phyloP scores from a whole-genome alignment of 495 filamentous ascomycete genomes.

The Penicillium coprophilum region DNA sequence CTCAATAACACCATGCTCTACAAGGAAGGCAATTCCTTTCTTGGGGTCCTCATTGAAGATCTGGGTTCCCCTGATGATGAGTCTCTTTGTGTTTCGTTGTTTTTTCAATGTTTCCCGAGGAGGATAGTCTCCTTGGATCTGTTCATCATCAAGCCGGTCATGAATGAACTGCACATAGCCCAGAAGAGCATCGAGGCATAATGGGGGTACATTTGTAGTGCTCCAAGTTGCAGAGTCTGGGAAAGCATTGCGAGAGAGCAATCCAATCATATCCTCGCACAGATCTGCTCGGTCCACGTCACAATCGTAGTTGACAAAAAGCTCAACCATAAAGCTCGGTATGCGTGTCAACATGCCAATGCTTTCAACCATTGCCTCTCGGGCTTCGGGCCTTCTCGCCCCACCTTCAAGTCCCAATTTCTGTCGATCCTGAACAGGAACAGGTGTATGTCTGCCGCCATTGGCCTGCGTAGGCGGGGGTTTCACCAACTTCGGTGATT shows the following conservation, averaged over 20 bases:
- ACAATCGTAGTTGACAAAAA: slow-evolving; percentile 98
- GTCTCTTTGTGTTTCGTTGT: slow-evolving; percentile 75
- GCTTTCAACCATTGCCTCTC: slow-evolving; percentile 98
- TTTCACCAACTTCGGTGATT: slow-evolving; percentile 82
- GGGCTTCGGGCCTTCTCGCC: slow-evolving; percentile 83
- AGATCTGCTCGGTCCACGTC: slow-evolving; percentile 89
- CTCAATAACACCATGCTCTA: slow-evolving; percentile 78
- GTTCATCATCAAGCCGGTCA: slow-evolving; percentile 75
- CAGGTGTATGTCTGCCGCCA: slow-evolving; percentile 88
- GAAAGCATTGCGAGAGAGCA: slow-evolving; percentile 91
- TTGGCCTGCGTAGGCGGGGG: slow-evolving; percentile 70
- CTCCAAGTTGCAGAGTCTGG: slow-evolving; percentile 99
- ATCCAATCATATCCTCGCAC: slow-evolving; percentile 91
- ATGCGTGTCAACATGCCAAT: slow-evolving; percentile 88
- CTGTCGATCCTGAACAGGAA: slow-evolving; percentile 89
- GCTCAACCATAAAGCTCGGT: slow-evolving; percentile 88
- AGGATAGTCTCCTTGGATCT: slow-evolving; percentile 64
- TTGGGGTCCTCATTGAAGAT: slow-evolving; percentile 97
- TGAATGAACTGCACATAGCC: slow-evolving; percentile 89
- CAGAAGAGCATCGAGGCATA: slow-evolving; percentile 89
- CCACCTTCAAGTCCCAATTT: slow-evolving; percentile 93
- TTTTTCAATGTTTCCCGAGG: slow-evolving; percentile 61
- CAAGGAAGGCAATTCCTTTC: slow-evolving; percentile 81
- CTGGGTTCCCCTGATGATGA: slow-evolving; percentile 81
- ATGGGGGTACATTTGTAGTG: slow-evolving; percentile 93